Evolutionary conservation across 352 stramenopile species (phyloP), one percentile per base, ranked within the genome.

Genomic region (Phytopythium chamaehyphon): DNA sequence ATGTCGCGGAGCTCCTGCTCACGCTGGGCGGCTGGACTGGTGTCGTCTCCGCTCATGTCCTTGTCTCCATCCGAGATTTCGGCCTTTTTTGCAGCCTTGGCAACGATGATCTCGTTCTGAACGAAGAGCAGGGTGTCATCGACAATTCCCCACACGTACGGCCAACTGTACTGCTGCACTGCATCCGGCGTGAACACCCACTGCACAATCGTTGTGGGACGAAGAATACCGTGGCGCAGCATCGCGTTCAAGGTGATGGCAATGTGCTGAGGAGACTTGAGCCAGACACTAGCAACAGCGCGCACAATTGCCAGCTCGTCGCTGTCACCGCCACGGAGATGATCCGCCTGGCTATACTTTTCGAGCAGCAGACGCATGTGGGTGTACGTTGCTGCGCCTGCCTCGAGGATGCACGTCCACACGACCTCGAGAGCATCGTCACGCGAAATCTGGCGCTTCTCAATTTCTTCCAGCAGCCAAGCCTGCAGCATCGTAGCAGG

Each of bases 121-220:
- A 88, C 51, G 24, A 86, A 86, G 22, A 59, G 65, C 23, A 93
- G 40, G 21, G 83, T 88, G 37, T 88, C 79, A 48, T 87, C 67
- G 33, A 90, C 48, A 40, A 94, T 90, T 6, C 74, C 76, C 83
- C 83, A 94, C 42, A 94, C 77, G 54, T 94, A 94, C 33, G 82
- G 83, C 83, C 83, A 94, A 63, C 83, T 92, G 64, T 91, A 94
- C 55, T 94, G 83, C 66, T 92, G 83, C 18, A 91, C 72, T 5
- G 80, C 79, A 43, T 94, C 83, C 6, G 77, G 50, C 9, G 76
- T 90, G 61, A 91, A 90, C 19, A 92, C 69, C 83, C 83, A 94
- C 55, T 73, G 77, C 8, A 77, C 66, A 37, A 94, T 89, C 36
- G 81, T 89, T n/a, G 66, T 69, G 15, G 79, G 70, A 39, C 71